Conservation (phyloP, 352 stramenopile species). For the Phytophthora rubi region DNA sequence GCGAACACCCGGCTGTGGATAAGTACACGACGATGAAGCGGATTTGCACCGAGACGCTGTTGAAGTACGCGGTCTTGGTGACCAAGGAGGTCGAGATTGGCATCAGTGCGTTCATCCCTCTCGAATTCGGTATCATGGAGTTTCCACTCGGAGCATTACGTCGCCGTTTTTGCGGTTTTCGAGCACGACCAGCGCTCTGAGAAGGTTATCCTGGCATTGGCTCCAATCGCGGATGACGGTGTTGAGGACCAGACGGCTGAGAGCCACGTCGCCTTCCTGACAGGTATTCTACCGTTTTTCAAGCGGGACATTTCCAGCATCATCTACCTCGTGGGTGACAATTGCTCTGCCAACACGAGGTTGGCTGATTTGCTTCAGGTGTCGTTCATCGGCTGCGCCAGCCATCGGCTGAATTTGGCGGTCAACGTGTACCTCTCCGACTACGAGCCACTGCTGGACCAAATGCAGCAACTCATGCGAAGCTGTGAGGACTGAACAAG, state of each 20-base stretch:
- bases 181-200: constrained; percentile 5
- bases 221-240: not conserved
- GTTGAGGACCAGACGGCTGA: not conserved
- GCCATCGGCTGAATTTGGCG: constrained; percentile 4
- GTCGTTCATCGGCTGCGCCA: not conserved
- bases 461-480: constrained; percentile 7
- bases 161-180: constrained; percentile 5
- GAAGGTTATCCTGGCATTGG: not conserved
- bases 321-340: too few species aligned
- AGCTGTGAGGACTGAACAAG: constrained; percentile 11
- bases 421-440: not conserved
- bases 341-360: too few species aligned
- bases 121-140: not conserved
- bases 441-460: constrained; percentile 6
- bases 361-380: not conserved
- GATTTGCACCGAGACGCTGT: constrained; percentile 10
- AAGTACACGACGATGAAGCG: constrained; percentile 16
- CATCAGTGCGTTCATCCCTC: not conserved
- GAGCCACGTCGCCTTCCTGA: not conserved
- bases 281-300: too few species aligned
- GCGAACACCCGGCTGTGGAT: constrained; percentile 1
- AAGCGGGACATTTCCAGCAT: too few species aligned
- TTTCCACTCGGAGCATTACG: constrained; percentile 6
- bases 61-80: constrained; percentile 1
- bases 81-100: not conserved